Evolutionary conservation across 2,329 filamentous ascomycete genomes (phyloP), one percentile per base, ranked within the genome.

Genomic region (Colletotrichum simmondsii): DNA sequence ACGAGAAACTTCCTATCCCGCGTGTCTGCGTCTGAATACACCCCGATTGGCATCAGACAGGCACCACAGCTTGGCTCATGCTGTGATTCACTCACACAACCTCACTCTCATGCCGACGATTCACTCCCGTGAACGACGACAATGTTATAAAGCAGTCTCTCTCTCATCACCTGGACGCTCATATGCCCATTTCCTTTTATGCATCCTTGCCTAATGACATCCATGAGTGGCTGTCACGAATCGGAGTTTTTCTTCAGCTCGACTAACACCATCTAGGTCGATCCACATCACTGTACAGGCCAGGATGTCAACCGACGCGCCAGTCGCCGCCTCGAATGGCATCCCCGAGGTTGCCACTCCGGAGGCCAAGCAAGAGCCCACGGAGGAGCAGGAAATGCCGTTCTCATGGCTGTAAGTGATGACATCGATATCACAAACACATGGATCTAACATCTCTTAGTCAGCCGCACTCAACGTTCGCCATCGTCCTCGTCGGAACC

Each of bases 391-490:
- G 22, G 58, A 72, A n/a, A n/a, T 16, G 14, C 53, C 30, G 22
- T 83, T 85, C 72, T 84, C 83, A 61, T 85, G 83, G 83, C 77
- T 83, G 83, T 84, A 79, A 75, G 82, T 71, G 19, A 19, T 14
- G 22, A 53, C 10, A 24, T 16, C 10, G 22, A 12, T 28, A 2
- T 26, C 10, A 10, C 3, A 22, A 10, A 4, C 28, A n/a, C 56
- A 35, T 35, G 61, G 68, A 3, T 42, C 74, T 77, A 35, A 80
- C 54, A 30, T 32, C n/a, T 4, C 16, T 3, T 72, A 89, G 89
- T 1, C 81, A 89, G 59, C 87, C 89, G 1, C 89, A 91, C 75
- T 85, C 88, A 0, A 83, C 85, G 10, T 90, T 91, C 74, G 87
- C 89, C 56, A 87, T 91, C 22, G 79, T 90, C 58, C 79, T 90